Evolutionary conservation across 176 grass and related monocot genomes (phyloP).

Genomic region (Aegilops umbellulata): DNA sequence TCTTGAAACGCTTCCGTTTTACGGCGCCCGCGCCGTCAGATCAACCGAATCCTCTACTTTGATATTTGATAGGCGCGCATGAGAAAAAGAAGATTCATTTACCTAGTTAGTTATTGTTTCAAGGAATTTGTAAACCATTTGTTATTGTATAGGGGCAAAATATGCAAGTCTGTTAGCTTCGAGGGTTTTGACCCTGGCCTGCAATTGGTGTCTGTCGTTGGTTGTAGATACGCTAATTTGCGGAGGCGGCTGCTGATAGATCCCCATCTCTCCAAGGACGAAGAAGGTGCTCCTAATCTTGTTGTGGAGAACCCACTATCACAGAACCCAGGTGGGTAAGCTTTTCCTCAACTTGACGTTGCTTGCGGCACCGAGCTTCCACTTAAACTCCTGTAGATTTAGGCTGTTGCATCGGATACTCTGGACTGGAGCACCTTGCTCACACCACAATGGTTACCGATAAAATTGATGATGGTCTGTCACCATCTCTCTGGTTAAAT

Average conservation of each 20-base stretch:
- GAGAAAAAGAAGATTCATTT: neutral
- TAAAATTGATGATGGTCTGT: neutral
- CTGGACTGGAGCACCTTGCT: neutral
- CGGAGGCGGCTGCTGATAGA: conserved; percentile 70
- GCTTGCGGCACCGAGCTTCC: conserved; percentile 4
- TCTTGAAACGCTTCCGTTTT: too few species aligned
- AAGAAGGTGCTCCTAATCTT: conserved; percentile 48
- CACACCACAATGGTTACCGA: neutral
- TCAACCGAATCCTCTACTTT: neutral
- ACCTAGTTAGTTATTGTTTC: too few species aligned
- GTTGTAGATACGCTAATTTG: conserved; percentile 76
- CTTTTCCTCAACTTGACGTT: conserved; percentile 20
- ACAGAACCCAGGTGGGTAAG: conserved; percentile 75
- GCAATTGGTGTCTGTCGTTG: neutral
- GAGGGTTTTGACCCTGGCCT: neutral
- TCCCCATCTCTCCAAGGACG: conserved; percentile 91
- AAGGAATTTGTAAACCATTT: neutral
- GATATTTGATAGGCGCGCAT: neutral
- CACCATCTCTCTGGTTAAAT: neutral
- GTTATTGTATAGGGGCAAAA: neutral
- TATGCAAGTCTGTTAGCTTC: neutral
- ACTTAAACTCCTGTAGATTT: neutral
- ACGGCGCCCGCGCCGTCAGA: neutral
- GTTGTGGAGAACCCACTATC: conserved; percentile 83
- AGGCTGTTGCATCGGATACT: neutral